Conservation (phyloP, 805 yeast species). For the Vanderwaltozyma polyspora region DNA sequence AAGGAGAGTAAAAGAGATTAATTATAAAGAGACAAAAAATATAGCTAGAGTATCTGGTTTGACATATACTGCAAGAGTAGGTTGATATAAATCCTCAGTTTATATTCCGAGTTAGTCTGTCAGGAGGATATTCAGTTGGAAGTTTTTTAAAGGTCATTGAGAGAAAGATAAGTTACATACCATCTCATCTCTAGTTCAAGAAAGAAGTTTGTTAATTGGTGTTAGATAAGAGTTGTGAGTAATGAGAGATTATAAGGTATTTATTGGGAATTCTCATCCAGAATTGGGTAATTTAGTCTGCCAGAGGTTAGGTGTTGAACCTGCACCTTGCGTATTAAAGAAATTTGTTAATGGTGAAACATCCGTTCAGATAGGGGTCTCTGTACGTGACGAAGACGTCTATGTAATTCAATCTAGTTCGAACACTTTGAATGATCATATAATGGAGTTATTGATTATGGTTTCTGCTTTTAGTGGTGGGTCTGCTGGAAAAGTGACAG, state of each 20-base stretch:
- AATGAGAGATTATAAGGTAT: conserved; percentile 95
- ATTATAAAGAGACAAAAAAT: no score
- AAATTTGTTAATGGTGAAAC: conserved; percentile 97
- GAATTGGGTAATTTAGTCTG: conserved; percentile 85
- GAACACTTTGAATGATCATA: conserved; percentile 74
- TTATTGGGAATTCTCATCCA: conserved; percentile 94
- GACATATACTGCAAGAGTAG: no score
- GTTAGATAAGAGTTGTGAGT: no score
- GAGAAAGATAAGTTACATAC: no score
- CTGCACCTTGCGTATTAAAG: conserved; percentile 84
- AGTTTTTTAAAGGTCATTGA: no score
- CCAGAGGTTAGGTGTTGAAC: conserved; percentile 79
- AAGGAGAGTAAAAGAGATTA: no score
- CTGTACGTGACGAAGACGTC: conserved; percentile 93
- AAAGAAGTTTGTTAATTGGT: no score
- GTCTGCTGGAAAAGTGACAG: conserved; percentile 90
- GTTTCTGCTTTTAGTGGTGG: conserved; percentile 96
- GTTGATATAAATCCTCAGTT: no score
- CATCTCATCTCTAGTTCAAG: no score
- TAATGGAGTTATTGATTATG: conserved; percentile 88
- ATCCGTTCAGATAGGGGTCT: conserved; percentile 85
- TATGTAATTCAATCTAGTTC: conserved; percentile 87
- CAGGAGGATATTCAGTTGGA: no score
- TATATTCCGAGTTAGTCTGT: no score
- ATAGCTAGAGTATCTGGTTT: no score